A percentile compares a stretch with the other conserved stretches of the same genome.
Conservation (phyloP, 1,284 basidiomycete genomes). For the Ganoderma multipileum region DNA sequence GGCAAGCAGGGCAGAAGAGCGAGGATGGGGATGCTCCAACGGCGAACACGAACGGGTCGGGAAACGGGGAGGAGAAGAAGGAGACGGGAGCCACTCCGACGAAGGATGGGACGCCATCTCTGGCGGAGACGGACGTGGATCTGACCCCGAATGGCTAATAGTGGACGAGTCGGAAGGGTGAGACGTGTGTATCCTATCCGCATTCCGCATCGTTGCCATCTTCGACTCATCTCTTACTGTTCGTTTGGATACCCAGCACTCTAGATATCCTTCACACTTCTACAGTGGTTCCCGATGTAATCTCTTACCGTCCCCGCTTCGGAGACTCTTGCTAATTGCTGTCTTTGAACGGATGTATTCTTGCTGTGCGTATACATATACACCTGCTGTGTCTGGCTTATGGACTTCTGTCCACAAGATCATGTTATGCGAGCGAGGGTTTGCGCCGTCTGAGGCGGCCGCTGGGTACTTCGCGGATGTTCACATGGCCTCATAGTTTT, state of each 20-base stretch:
- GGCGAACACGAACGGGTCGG: slow-evolving; percentile 54
- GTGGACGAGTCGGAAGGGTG: slow-evolving; percentile 56
- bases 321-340: slow-evolving; percentile 27
- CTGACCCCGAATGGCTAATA: slow-evolving; percentile 89
- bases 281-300: slow-evolving; percentile 23
- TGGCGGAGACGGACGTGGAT: slow-evolving; percentile 68
- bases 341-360: slow-evolving; percentile 23
- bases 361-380: slow-evolving; percentile 29
- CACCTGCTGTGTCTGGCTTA: slow-evolving; percentile 18
- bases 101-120: slow-evolving; percentile 80
- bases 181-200: slow-evolving; percentile 28
- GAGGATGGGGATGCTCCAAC: slow-evolving; percentile 35
- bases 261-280: slow-evolving; percentile 34
- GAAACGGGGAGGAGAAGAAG: slow-evolving; percentile 72
- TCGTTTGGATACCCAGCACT: slow-evolving; percentile 39
- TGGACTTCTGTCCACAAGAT: not conserved
- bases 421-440: not conserved
- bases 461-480: not conserved
- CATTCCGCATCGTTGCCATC: slow-evolving; percentile 23
- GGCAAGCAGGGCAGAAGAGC: slow-evolving; percentile 44
- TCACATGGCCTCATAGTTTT: slow-evolving; percentile 14
- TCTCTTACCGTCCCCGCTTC: slow-evolving; percentile 22
- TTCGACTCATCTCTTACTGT: slow-evolving; percentile 22
- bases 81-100: slow-evolving; percentile 54
- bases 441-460: not conserved